These are phyloP conservation scores for Gomphus bonarii DNA, from an alignment of 1,284 basidiomycete species.

Conservation along the genomic window DNA sequence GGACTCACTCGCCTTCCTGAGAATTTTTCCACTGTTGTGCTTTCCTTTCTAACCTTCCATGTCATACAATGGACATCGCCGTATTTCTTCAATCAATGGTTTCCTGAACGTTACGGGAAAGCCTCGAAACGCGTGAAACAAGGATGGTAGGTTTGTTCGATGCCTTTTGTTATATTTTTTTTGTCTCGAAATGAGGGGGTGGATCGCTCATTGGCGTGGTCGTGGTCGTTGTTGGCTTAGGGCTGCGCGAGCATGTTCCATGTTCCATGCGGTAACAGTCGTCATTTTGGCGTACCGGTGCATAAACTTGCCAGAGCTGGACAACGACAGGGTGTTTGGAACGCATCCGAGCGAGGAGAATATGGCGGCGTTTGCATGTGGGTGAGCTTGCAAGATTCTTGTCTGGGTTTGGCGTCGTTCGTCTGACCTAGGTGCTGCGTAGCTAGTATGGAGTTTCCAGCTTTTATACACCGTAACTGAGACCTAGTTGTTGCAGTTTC, in stretches of 20 bases:
- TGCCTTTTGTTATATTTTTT: too few species aligned
- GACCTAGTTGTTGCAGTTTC: conserved; percentile 26
- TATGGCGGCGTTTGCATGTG: conserved; percentile 42
- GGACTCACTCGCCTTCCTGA: conserved; percentile 14
- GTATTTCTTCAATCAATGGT: conserved; percentile 9
- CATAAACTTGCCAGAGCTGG: background rate
- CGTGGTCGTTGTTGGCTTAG: too few species aligned
- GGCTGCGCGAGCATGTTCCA: conserved; percentile 5
- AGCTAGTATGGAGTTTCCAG: conserved; percentile 14
- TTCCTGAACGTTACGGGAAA: conserved; percentile 11
- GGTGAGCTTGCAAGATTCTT: conserved; percentile 27
- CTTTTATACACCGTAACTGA: conserved; percentile 24
- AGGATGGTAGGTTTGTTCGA: conserved; percentile 8
- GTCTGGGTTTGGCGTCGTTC: background rate
- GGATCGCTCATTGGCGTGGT: too few species aligned
- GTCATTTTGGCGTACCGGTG: conserved; percentile 11
- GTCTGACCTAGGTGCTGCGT: background rate
- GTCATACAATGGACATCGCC: conserved; percentile 12
- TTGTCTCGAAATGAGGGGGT: too few species aligned
- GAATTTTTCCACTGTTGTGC: conserved; percentile 12
- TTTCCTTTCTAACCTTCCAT: conserved; percentile 13
- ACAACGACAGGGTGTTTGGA: conserved; percentile 2
- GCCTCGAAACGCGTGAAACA: conserved; percentile 9
- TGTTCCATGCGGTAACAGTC: conserved; percentile 11
- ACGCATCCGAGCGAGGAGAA: conserved; percentile 28